Evolutionary conservation across 352 stramenopile species (phyloP), one percentile per base, ranked within the genome.

Genomic region (Globisporangium cylindrosporum): DNA sequence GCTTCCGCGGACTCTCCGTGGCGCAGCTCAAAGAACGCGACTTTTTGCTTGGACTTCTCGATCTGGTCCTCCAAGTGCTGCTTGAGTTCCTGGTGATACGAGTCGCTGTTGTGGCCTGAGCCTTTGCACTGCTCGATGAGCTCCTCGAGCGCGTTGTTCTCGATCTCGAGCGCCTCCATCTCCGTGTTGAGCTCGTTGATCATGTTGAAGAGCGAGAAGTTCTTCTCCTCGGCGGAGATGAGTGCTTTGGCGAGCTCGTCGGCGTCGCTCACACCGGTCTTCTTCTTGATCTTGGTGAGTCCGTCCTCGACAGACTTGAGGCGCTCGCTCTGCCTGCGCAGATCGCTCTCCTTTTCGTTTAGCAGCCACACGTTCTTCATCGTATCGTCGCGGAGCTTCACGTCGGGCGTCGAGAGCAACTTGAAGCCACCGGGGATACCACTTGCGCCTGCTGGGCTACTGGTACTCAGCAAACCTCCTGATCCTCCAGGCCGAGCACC

Each of bases 161-260:
- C 88, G 58, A 94, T 89, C 73, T 97, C 89, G 38, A 94, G 70
- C 20, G 75, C 78, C 73, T 97, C 86, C 82, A 97, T 97, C 64
- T 97, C 90, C 1, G 84, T 94, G 74, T 93, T 98, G 46, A 98
- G 76, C 59, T 97, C 90, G 74, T 97, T 98, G 74, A 98, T 94
- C 71, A 97, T 92, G 64, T 97, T 98, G 73, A 98, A 98, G 20
- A 98, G 81, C 54, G 86, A 96, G 66, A 98, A 98, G 75, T 98
- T 98, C 73, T 98, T 97, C 67, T 98, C 92, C 55, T 98, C 93
- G 2, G 91, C 91, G 49, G 89, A 76, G 51, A 97, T 56, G 49
- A 98, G 86, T 29, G 84, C 91, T 43, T 86, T 80, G 20, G 94
- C 87, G 43, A 98, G 75, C 58, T 94, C 89, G 8, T 93, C 76